A percentile compares a stretch with the other conserved stretches of the same genome.
Conservation (phyloP, 2,329 filamentous ascomycete species). For the Trichoderma breve region DNA sequence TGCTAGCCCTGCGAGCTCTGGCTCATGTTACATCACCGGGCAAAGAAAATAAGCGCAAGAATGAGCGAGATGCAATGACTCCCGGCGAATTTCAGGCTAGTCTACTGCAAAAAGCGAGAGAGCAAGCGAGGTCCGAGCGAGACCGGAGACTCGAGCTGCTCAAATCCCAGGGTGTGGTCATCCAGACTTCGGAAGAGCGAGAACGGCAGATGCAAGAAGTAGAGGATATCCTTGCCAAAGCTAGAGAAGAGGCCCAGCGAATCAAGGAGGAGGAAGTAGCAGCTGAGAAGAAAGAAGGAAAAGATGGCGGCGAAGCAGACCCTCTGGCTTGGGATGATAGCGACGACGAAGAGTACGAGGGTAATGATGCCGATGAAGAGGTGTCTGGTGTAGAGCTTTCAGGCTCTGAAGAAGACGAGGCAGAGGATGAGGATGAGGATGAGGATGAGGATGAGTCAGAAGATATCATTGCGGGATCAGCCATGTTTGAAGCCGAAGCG, state of each 20-base stretch:
- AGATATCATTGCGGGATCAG: not conserved
- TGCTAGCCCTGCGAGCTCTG: conserved; percentile 69
- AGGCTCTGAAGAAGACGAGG: conserved; percentile 44
- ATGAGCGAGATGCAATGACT: conserved; percentile 59
- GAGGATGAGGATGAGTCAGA: conserved; percentile 36
- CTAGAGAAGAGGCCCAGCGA: conserved; percentile 70
- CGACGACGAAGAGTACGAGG: conserved; percentile 51
- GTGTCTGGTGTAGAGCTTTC: conserved; percentile 43
- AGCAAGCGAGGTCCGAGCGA: conserved; percentile 76
- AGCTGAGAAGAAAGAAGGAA: conserved; percentile 64
- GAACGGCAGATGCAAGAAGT: conserved; percentile 78
- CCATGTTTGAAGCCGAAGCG: conserved; percentile 42
- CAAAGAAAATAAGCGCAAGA: conserved; percentile 46
- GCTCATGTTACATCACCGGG: conserved; percentile 68
- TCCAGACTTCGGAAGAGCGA: conserved; percentile 84
- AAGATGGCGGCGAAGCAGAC: conserved; percentile 46
- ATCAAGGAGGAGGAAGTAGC: conserved; percentile 76
- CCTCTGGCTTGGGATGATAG: conserved; percentile 57
- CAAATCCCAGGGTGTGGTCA: conserved; percentile 72
- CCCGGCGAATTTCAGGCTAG: conserved; percentile 65
- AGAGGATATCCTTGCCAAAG: conserved; percentile 84
- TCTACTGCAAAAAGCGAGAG: conserved; percentile 69
- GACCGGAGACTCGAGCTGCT: conserved; percentile 75
- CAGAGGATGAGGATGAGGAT: conserved; percentile 35
- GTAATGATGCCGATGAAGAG: conserved; percentile 40